These are phyloP conservation scores for Tuber borchii DNA, from an alignment of 495 filamentous ascomycete genomes.

Conservation along the genomic window DNA sequence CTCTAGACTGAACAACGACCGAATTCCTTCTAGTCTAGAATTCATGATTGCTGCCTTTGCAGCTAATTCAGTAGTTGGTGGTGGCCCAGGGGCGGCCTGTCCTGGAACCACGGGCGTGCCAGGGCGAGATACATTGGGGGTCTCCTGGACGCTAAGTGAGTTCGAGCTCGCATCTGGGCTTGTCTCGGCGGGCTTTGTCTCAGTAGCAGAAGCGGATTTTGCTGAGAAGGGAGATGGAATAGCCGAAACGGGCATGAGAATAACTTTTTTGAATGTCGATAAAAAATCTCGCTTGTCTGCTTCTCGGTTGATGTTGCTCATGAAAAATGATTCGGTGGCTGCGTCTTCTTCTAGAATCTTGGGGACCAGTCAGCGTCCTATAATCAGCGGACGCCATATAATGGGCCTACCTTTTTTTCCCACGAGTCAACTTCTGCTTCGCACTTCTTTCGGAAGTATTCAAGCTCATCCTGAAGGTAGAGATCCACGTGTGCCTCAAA, in stretches of 20 bases:
- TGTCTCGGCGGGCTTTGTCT: constrained; percentile 44
- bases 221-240: constrained; percentile 58
- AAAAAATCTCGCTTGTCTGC: constrained; percentile 95
- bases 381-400: background rate
- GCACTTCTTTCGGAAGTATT: constrained; percentile 69
- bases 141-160: constrained; percentile 40
- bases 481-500: constrained; percentile 91
- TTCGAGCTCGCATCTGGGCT: constrained; percentile 44
- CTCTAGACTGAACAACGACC: constrained; percentile 90
- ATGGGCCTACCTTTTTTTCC: constrained; percentile 68
- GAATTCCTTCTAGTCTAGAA: constrained; percentile 83
- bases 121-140: constrained; percentile 5
- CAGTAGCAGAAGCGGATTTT: constrained; percentile 47
- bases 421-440: constrained; percentile 71
- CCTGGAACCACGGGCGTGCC: constrained; percentile 14
- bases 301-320: constrained; percentile 88
- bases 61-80: constrained; percentile 79
- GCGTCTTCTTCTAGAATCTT: constrained; percentile 68
- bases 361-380: constrained; percentile 3
- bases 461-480: constrained; percentile 87
- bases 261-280: constrained; percentile 94
- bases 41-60: constrained; percentile 97
- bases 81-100: constrained; percentile 23
- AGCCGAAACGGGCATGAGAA: constrained; percentile 95
- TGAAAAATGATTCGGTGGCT: constrained; percentile 84